Evolutionary conservation across 139 green algal genomes (phyloP), one percentile per base, ranked within the genome.

Genomic region (Tetradesmus lagerheimii): DNA sequence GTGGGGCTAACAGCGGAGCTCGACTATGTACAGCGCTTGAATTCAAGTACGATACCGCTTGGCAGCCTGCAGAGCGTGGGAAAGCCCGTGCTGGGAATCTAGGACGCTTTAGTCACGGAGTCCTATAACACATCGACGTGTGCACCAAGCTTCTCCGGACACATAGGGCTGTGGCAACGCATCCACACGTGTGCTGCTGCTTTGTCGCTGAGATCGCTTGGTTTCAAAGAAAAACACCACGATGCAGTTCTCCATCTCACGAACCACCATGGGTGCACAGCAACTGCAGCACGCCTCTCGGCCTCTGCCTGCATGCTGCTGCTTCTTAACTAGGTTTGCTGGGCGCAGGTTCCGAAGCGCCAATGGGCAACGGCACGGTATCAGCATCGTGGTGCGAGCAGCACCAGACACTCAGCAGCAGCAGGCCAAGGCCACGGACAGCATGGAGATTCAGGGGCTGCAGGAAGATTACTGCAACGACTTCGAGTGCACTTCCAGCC

Each of bases 401-500:
- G 25, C 35, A 47, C 39, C 29, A 45, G 39, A 29, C 80, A 29
- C 29, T 39, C 80, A 85, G 39, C 38, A 50, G 78, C 35, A 62
- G 39, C 74, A 39, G n/a, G 34, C 23, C 31, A 71, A 71, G 57
- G 57, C 57, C 34, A 31, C 35, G 38, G 80, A 47, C 25, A 31
- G 35, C 71, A 78, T 78, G 31, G 41, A 80, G 27, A 80, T 77
- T 27, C 12, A 74, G 47, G 83, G 89, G 18, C 37, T 91, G 15
- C 87, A 90, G 35, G 64, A 50, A 2, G 66, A 91, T 34, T 97
- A 96, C 80, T 97, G 95, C 85, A 71, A 97, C 76, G 95, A 97
- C 18, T 97, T 97, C 43, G 93, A 94, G 27, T 97, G 95, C 92
- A 97, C 92, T 16, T 91, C 62, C 35, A 93, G 85, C 9, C 95